These are phyloP conservation scores for Chalciporus pseudorubinellus DNA, from an alignment of 768 basidiomycete species.

Conservation along the genomic window DNA sequence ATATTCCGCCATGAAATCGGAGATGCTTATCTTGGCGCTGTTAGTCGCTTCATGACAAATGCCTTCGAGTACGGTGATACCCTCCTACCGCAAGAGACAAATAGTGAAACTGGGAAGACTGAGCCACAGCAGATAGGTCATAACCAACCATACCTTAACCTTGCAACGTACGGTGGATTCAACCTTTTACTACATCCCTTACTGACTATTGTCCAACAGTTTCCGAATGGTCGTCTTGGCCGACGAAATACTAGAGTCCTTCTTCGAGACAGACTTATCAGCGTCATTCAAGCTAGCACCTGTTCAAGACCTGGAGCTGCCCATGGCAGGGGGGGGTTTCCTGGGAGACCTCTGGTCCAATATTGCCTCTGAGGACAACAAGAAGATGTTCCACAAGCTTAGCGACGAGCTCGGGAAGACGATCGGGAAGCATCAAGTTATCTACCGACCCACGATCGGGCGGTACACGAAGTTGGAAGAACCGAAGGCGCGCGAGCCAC, in stretches of 20 bases:
- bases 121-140: constrained; percentile 53
- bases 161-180: constrained; percentile 62
- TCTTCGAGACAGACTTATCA: constrained; percentile 92
- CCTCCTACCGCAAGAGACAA: constrained; percentile 53
- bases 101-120: constrained; percentile 36
- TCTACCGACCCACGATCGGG: constrained; percentile 81
- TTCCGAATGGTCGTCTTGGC: constrained; percentile 99
- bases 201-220: constrained; percentile 36
- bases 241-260: constrained; percentile 93
- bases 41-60: constrained; percentile 97
- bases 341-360: constrained; percentile 86
- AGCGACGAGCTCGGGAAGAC: constrained; percentile 94
- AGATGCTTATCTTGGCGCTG: constrained; percentile 93
- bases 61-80: constrained; percentile 98
- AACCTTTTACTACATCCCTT: constrained; percentile 2
- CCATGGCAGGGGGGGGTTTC: constrained; percentile 56
- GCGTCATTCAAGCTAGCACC: constrained; percentile 81
- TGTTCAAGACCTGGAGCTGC: constrained; percentile 64
- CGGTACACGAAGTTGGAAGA: constrained; percentile 82
- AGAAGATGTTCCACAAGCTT: constrained; percentile 88
- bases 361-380: constrained; percentile 89
- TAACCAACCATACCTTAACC: constrained; percentile 90
- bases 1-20: constrained; percentile 97
- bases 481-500: constrained; percentile 82
- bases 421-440: constrained; percentile 88